Percentiles rank a stretch among this genome's conserved stretches.
Evolutionary conservation across 1,139 yeast species (phyloP).

Genomic region (Neolecta irregularis): DNA sequence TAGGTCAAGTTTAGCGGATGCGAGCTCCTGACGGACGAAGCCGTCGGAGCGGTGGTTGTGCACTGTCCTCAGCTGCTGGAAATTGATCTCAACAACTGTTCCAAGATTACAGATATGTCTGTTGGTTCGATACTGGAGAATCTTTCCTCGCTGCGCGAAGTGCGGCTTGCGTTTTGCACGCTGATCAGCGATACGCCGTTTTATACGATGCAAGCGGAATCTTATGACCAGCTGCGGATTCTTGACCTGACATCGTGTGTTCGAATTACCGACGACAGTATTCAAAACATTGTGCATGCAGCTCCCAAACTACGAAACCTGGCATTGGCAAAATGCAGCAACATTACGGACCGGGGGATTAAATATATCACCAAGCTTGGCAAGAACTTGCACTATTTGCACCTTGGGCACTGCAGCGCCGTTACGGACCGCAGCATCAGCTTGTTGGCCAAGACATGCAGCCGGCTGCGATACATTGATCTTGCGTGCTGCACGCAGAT

Average conservation of each 20-base stretch:
- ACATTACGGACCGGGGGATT: slow-evolving; percentile 70
- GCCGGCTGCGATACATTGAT: slow-evolving; percentile 80
- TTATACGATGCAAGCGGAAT: slow-evolving; percentile 19
- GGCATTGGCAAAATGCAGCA: slow-evolving; percentile 75
- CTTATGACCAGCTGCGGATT: slow-evolving; percentile 47
- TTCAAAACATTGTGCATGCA: slow-evolving; percentile 51
- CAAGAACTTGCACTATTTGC: slow-evolving; percentile 72
- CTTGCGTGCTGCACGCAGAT: slow-evolving; percentile 86
- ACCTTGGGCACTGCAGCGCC: slow-evolving; percentile 83
- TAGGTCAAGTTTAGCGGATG: slow-evolving; percentile 64
- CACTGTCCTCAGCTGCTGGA: slow-evolving; percentile 73
- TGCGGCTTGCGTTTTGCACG: slow-evolving; percentile 34
- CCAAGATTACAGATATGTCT: slow-evolving; percentile 51
- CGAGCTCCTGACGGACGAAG: slow-evolving; percentile 48
- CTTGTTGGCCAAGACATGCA: slow-evolving; percentile 60
- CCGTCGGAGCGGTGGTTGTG: slow-evolving; percentile 45
- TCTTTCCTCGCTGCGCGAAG: slow-evolving; percentile 61
- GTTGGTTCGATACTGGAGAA: slow-evolving; percentile 47
- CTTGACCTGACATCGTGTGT: slow-evolving; percentile 77
- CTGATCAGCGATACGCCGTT: slow-evolving; percentile 42
- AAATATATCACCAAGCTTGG: slow-evolving; percentile 60
- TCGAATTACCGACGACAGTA: slow-evolving; percentile 64
- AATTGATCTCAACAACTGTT: slow-evolving; percentile 74
- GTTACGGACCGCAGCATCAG: slow-evolving; percentile 83
- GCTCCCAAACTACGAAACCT: slow-evolving; percentile 84